Base-by-base conservation (phyloP, 495 filamentous ascomycete genomes). In the Penicillium roqueforti region DNA sequence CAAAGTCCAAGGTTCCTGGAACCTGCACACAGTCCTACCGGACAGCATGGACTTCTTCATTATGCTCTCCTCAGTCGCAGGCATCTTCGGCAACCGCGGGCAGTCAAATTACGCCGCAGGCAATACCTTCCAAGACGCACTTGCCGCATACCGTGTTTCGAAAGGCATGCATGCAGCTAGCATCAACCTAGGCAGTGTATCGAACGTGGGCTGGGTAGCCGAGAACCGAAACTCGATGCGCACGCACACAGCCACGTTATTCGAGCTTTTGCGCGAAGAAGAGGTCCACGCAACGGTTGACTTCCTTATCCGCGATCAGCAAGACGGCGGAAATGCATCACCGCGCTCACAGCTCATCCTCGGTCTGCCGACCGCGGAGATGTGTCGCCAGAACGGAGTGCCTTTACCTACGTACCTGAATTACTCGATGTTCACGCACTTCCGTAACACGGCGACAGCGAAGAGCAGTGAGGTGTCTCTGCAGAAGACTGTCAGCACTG, bases 71-170 rank as follows among this genome's bases (percentile, higher is more conserved):
- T 84, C 81, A 0, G 51, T 71, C n/a, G 57, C 59, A 0, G 64
- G 64, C 4, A 62, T 65, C 13, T 59, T 67, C 29, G 61, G 64
- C 13, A 66, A 65, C 75, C 76, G 13, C 71, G 74, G 75, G 0
- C 80, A 85, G 53, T 68, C 76, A 4, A 78, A 80, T 44, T 85
- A 85, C 56, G 73, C 78, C 4, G 76, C 80, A 0, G 82, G 78
- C 22, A 74, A 74, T n/a, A 71, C 71, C 0, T 77, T 70, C 44
- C 70, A 75, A 57, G 74, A 77, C 36, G 66, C 61, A 0, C 59
- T 77, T 1, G 73, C 74, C 5, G 61, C 59, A 1, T 63, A 70
- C 38, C 70, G 71, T 3, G 54, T 58, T 28, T 36, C 55, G 0
- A 54, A 39, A 5, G 68, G 68, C 1, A 47, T 64, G 51, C 62